These are phyloP conservation scores for Bruguiera gymnorhiza DNA, from an alignment of 345 rosid species.

Conservation along the genomic window DNA sequence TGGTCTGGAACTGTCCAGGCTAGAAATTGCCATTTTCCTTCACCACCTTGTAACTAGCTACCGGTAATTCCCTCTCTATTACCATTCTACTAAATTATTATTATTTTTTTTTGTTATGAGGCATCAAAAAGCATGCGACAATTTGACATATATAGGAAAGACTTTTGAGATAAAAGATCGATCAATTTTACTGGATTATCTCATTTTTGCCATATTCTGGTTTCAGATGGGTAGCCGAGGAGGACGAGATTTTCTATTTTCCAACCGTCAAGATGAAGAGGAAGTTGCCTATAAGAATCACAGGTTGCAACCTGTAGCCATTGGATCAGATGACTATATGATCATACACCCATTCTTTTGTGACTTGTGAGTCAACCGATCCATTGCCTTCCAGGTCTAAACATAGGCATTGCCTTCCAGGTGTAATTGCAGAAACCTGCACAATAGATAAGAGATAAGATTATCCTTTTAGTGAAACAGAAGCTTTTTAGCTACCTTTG, in stretches of 20 bases:
- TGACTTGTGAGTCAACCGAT: no score
- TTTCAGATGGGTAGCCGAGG: slow-evolving; percentile 31
- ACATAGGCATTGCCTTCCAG: no score
- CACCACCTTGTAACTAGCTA: slow-evolving; percentile 81
- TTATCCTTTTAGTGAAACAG: neutral
- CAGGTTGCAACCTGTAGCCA: slow-evolving; percentile 12
- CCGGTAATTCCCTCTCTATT: slow-evolving; percentile 33
- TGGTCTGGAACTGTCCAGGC: slow-evolving; percentile 86
- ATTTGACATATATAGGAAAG: no score
- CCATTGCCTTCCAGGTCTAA: no score
- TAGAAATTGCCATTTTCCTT: slow-evolving; percentile 84
- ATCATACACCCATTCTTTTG: neutral
- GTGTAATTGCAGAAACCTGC: neutral
- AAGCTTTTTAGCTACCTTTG: slow-evolving; percentile 8
- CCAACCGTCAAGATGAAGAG: slow-evolving; percentile 33
- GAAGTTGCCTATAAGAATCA: slow-evolving; percentile 26
- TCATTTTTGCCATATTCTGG: neutral
- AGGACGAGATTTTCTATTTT: slow-evolving; percentile 28
- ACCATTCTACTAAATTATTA: neutral
- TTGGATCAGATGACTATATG: neutral
- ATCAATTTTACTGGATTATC: neutral
- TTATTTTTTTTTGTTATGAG: no score
- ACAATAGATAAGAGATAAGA: neutral
- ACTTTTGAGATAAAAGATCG: neutral
- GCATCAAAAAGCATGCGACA: no score